Percentiles rank a stretch among this genome's conserved stretches.
phyloP scores from a whole-genome alignment of 192 early-diverging fungal species.

The Coemansia asiatica region DNA sequence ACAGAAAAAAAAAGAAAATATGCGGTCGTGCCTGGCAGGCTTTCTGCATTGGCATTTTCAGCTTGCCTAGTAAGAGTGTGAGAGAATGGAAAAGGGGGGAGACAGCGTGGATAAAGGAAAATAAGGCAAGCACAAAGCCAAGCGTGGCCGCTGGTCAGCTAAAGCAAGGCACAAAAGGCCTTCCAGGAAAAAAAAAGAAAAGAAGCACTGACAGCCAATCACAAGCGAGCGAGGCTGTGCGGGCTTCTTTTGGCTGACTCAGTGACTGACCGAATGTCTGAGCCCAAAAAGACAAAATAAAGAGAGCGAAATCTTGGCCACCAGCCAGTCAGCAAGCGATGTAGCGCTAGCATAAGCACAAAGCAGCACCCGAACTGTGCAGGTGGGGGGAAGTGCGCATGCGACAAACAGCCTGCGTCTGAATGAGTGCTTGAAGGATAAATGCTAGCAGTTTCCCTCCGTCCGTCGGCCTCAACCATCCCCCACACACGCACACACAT shows the following conservation, averaged over 20 bases:
- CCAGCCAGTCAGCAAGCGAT: not conserved
- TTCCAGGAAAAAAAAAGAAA: not conserved
- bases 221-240: not conserved
- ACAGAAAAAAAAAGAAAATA: too few relatives aligned
- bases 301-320: not conserved
- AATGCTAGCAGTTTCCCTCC: too few relatives aligned
- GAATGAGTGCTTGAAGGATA: not conserved
- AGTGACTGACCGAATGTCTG: not conserved
- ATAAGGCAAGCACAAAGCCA: not conserved
- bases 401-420: not conserved
- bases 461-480: too few relatives aligned
- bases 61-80: not conserved
- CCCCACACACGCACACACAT: too few relatives aligned
- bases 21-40: not conserved
- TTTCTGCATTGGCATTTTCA: not conserved
- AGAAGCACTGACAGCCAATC: not conserved
- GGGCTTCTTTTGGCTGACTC: not conserved
- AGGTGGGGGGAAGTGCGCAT: not conserved
- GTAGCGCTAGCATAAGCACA: not conserved
- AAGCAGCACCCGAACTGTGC: not conserved
- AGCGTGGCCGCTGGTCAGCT: not conserved
- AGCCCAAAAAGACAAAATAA: not conserved
- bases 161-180: not conserved
- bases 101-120: too few relatives aligned
- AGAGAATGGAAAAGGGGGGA: not conserved